Evolutionary conservation across 352 stramenopile genomes (phyloP).

Genomic region (Phytophthora colocasiae): DNA sequence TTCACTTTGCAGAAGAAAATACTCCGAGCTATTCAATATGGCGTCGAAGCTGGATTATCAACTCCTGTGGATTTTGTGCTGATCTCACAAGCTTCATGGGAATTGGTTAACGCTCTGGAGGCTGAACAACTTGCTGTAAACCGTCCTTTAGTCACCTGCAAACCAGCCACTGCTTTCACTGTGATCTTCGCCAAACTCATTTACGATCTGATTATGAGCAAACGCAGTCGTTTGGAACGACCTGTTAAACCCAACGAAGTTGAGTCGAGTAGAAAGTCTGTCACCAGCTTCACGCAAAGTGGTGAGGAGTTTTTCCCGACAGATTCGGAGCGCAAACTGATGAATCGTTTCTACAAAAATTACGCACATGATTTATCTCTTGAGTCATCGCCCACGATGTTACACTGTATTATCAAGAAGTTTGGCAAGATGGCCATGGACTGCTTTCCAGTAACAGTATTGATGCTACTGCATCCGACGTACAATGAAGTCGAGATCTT

Average conservation of each 20-base stretch:
- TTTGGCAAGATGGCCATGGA: constrained; percentile 58
- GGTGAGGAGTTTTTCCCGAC: constrained; percentile 31
- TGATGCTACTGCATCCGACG: constrained; percentile 62
- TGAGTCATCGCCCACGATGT: constrained; percentile 45
- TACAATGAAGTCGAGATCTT: constrained; percentile 48
- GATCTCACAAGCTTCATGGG: constrained; percentile 66
- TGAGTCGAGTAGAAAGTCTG: not conserved
- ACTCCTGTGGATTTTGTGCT: constrained; percentile 51
- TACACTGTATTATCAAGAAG: constrained; percentile 62
- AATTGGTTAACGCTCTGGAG: constrained; percentile 60
- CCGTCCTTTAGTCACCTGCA: not conserved
- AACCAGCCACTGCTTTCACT: constrained; percentile 17
- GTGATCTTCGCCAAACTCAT: constrained; percentile 47
- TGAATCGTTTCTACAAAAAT: constrained; percentile 75
- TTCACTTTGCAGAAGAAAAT: constrained; percentile 48
- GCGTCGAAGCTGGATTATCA: constrained; percentile 15
- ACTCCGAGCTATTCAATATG: constrained; percentile 42
- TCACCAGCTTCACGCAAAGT: constrained; percentile 1
- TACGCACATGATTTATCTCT: constrained; percentile 52
- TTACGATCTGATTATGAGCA: constrained; percentile 41
- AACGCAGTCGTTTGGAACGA: constrained; percentile 40
- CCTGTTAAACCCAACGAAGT: not conserved
- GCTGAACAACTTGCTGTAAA: not conserved
- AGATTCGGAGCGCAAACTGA: constrained; percentile 55
- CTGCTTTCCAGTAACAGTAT: constrained; percentile 56